Conservation (phyloP, 106 monocot genomes). For the Agapanthus africanus region DNA sequence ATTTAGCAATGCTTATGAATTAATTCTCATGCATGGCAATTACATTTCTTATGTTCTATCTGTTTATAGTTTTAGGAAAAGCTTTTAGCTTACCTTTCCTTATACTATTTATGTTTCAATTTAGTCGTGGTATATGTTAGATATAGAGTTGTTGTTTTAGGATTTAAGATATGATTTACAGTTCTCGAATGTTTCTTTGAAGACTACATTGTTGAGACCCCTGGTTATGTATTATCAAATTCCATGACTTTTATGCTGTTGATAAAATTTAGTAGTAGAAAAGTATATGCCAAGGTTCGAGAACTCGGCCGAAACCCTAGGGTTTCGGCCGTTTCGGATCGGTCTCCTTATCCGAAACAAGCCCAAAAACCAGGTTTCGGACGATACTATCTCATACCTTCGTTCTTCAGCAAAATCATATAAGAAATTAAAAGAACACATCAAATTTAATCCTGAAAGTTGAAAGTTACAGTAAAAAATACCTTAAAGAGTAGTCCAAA, state of each 20-base stretch:
- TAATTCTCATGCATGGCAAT: background rate
- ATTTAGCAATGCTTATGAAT: background rate
- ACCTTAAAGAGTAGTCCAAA: too few species aligned
- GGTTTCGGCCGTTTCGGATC: too few species aligned
- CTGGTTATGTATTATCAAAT: background rate
- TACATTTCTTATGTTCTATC: background rate
- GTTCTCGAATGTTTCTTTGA: background rate
- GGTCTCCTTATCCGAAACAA: too few species aligned
- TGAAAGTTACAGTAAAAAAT: too few species aligned
- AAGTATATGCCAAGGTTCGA: too few species aligned
- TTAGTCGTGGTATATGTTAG: background rate
- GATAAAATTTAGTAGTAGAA: background rate
- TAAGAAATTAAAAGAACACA: too few species aligned
- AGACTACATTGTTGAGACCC: too few species aligned
- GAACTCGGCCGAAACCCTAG: too few species aligned
- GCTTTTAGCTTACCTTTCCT: background rate
- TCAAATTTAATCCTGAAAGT: too few species aligned
- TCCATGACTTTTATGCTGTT: background rate
- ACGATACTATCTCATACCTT: too few species aligned
- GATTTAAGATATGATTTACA: background rate
- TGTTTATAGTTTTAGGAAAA: background rate
- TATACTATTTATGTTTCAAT: background rate
- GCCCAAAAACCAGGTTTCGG: too few species aligned
- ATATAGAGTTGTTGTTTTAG: background rate
- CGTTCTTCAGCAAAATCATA: too few species aligned